These are phyloP conservation scores for Coprinopsis cinerea DNA, from an alignment of 768 basidiomycete genomes.

Conservation along the genomic window DNA sequence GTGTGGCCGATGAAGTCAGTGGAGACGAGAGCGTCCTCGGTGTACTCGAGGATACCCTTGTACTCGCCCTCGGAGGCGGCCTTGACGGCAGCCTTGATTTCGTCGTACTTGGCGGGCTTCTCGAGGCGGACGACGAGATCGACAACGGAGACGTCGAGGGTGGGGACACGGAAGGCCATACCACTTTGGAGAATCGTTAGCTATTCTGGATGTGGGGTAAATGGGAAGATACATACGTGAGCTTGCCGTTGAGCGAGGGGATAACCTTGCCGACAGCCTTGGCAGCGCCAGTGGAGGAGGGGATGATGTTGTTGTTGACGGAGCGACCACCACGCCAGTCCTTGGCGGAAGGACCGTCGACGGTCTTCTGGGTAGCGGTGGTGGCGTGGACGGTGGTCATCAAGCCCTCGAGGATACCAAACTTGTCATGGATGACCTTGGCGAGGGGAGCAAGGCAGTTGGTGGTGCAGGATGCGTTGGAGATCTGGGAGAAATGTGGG, in stretches of 20 bases:
- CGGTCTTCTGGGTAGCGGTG: constrained; percentile 93
- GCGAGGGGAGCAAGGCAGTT: constrained; percentile 99
- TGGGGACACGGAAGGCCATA: constrained; percentile 96
- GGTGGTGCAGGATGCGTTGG: constrained; percentile 99
- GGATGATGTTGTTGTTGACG: constrained; percentile 98
- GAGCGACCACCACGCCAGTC: constrained; percentile 98
- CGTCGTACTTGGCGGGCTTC: constrained; percentile 79
- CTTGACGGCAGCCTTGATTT: constrained; percentile 86
- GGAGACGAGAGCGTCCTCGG: constrained; percentile 89
- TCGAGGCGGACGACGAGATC: constrained; percentile 92
- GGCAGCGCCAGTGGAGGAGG: constrained; percentile 97
- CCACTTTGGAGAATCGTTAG: constrained; percentile 40
- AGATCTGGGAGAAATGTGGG: constrained; percentile 50
- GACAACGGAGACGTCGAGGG: constrained; percentile 94
- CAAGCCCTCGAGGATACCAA: constrained; percentile 91
- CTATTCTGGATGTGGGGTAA: background rate
- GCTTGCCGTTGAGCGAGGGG: constrained; percentile 92
- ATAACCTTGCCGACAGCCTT: constrained; percentile 99
- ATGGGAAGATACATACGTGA: constrained; percentile 58
- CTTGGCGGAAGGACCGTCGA: constrained; percentile 91
- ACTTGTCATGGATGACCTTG: constrained; percentile 97
- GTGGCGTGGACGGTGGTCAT: constrained; percentile 99
- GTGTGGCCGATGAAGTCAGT: constrained; percentile 84
- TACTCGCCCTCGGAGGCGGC: constrained; percentile 64
- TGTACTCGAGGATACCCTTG: constrained; percentile 83